Evolutionary conservation across 768 basidiomycete genomes (phyloP).

Genomic region (Trametes villosa): DNA sequence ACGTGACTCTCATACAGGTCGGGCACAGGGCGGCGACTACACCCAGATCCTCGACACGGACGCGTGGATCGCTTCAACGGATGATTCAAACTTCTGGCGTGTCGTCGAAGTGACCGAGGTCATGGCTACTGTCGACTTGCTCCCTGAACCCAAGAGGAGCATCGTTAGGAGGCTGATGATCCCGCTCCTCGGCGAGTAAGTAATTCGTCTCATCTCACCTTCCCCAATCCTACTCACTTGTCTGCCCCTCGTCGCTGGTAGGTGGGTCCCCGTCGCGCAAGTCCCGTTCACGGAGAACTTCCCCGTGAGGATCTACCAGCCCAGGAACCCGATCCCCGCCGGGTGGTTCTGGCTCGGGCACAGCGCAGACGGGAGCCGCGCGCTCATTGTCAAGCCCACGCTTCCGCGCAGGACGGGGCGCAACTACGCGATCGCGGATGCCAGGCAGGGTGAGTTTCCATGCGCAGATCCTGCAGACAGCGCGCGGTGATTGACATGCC

Average conservation of each 20-base stretch:
- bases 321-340: not conserved
- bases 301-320: not conserved
- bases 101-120: slow-evolving; percentile 3
- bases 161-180: not conserved
- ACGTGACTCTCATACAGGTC: not conserved
- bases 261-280: slow-evolving; percentile 2
- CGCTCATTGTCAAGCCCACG: slow-evolving; percentile 4
- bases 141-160: not conserved
- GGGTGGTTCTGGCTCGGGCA: slow-evolving; percentile 4
- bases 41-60: slow-evolving; percentile 3
- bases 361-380: not conserved
- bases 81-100: not conserved
- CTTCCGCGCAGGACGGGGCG: not conserved
- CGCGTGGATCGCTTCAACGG: slow-evolving; percentile 3
- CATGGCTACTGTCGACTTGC: slow-evolving; percentile 3
- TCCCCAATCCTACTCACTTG: not conserved
- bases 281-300: not conserved
- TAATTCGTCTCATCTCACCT: no score
- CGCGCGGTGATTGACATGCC: no score
- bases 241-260: not conserved
- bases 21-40: slow-evolving; percentile 1
- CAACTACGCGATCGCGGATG: not conserved
- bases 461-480: no score
- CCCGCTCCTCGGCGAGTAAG: slow-evolving; percentile 4
- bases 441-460: not conserved